Evolutionary conservation across 2,329 filamentous ascomycete genomes (phyloP).

Genomic region (Gaeumannomyces sp.): DNA sequence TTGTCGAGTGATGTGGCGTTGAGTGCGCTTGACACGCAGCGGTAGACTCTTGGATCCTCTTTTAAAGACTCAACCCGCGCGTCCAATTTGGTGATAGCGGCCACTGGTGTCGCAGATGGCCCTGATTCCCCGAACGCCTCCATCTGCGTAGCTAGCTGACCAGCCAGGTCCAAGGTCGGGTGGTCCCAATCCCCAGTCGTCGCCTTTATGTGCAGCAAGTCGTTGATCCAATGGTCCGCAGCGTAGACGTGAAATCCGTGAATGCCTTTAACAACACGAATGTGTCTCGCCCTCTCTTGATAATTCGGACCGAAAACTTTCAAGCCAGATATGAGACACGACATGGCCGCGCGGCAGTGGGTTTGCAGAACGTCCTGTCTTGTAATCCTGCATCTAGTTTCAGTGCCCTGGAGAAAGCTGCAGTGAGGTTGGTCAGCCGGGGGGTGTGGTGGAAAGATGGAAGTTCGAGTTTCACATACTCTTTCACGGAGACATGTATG

Average conservation of each 20-base stretch:
- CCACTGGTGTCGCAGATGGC: background rate
- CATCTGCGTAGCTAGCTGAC: background rate
- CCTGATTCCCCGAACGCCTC: background rate
- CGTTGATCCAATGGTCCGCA: constrained; percentile 24
- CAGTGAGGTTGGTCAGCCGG: too few relatives aligned
- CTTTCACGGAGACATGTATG: constrained; percentile 23
- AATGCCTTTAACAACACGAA: constrained; percentile 21
- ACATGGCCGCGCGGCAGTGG: constrained; percentile 5
- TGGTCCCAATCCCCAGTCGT: background rate
- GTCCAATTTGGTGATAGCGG: background rate
- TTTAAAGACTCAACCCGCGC: background rate
- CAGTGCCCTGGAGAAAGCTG: background rate
- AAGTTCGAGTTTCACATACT: too few relatives aligned
- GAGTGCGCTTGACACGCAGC: background rate
- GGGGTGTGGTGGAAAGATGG: too few relatives aligned
- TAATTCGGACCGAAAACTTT: constrained; percentile 11
- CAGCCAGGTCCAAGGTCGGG: background rate
- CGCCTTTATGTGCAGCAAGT: constrained; percentile 16
- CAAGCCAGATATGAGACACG: constrained; percentile 21
- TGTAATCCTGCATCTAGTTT: too few relatives aligned
- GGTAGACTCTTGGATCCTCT: background rate
- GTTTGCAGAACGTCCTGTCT: background rate
- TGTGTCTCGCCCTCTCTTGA: constrained; percentile 4
- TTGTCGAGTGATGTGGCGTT: background rate
- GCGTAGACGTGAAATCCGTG: constrained; percentile 26